phyloP scores from a whole-genome alignment of 202 grass and related monocot species.

The Elaeis oleifera region DNA sequence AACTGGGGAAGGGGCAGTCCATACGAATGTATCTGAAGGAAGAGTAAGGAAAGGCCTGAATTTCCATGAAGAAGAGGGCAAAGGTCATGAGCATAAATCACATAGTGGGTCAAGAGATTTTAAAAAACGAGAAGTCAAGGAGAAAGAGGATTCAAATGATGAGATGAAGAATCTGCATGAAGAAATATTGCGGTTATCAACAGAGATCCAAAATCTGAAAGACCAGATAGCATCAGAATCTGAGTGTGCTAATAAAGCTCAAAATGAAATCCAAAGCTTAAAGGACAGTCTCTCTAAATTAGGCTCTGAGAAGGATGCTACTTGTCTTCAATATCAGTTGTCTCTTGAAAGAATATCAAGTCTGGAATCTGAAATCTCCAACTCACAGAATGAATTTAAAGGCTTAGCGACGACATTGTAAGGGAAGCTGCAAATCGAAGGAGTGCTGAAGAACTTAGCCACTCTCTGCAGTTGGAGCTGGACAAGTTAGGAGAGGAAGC shows the following conservation, averaged over 20 bases:
- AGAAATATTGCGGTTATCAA: slow-evolving; percentile 60
- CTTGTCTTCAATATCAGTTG: slow-evolving; percentile 46
- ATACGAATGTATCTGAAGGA: slow-evolving; percentile 33
- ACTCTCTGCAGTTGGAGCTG: slow-evolving; percentile 37
- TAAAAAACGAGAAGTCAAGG: slow-evolving; percentile 20
- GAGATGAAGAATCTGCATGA: slow-evolving; percentile 45
- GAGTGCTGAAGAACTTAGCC: slow-evolving; percentile 53
- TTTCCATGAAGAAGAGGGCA: slow-evolving; percentile 49
- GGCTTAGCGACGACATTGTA: slow-evolving; percentile 53
- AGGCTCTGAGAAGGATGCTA: slow-evolving; percentile 56
- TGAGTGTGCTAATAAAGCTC: slow-evolving; percentile 60
- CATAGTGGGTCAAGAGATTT: neutral
- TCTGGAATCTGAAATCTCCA: slow-evolving; percentile 55
- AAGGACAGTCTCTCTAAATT: slow-evolving; percentile 53
- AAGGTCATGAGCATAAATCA: slow-evolving; percentile 13
- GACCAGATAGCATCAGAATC: slow-evolving; percentile 60
- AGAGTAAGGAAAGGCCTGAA: slow-evolving; percentile 53
- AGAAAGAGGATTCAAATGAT: slow-evolving; percentile 30
- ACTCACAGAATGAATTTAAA: slow-evolving; percentile 51
- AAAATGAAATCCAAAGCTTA: slow-evolving; percentile 54
- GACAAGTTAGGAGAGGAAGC: slow-evolving; percentile 57
- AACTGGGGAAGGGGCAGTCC: slow-evolving; percentile 34
- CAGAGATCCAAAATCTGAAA: slow-evolving; percentile 57
- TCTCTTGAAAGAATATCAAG: slow-evolving; percentile 45
- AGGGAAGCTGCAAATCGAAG: slow-evolving; percentile 47